Base-by-base conservation (phyloP, 2,329 filamentous ascomycete species). In the Epichloe gansuensis region DNA sequence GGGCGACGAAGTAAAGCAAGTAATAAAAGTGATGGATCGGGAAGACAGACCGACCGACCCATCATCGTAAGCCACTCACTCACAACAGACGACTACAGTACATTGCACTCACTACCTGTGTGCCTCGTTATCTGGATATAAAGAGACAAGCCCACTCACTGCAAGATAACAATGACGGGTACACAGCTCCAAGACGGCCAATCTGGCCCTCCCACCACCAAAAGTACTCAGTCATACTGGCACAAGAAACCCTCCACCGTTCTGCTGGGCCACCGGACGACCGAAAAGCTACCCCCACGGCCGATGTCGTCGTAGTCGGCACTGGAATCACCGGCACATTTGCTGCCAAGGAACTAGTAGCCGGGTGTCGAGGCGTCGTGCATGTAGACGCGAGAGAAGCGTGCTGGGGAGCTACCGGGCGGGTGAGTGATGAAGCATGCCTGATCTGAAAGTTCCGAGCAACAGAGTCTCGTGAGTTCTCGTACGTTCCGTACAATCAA, bases 331-430 rank as follows among this genome's bases (percentile, higher is more conserved):
- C 85, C 2, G 87, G 86, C n/a, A 71, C 82, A 1, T 86, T 85
- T 66, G 83, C 82, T 0, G 85, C 85, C 3, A 75, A 80, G 57
- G 81, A 80, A 62, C 71, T 88, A 50, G 76, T 69, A 61, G 73
- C 70, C 53, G 70, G 66, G 41, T 71, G 74, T 5, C 69, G 75
- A 54, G 73, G 69, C n/a, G 76, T 90, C 7, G 73, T 91, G 5
- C 76, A 91, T 72, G 73, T 91, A 5, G 87, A 91, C 68, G 87
- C 87, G 13, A 75, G 87, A 60, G 86, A 91, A 70, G 85, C 83
- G 4, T 91, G 86, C 62, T 90, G 80, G 79, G 87, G 87, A 17
- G 87, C 87, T n/a, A 91, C 86, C 1, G 86, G 87, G n/a, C 71
- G 86, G 62, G 84, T 87, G 62, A 74, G 81, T 73, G 15, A 4